Evolutionary conservation across 2,329 filamentous ascomycete species (phyloP).

Genomic region (Fusarium redolens): DNA sequence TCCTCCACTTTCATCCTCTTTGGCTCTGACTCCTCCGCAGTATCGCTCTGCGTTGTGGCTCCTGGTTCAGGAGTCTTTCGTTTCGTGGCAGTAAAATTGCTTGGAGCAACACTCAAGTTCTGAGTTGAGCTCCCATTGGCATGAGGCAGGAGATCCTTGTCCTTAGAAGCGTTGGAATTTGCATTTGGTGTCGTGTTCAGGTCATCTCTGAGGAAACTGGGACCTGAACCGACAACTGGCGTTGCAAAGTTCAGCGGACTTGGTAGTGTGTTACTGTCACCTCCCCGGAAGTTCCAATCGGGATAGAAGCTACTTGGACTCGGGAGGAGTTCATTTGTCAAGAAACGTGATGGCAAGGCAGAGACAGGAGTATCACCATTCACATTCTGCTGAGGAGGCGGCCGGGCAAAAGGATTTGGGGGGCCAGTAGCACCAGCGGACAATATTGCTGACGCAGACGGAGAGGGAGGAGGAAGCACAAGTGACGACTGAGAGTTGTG

Average conservation of each 20-base stretch:
- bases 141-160: slow-evolving; percentile 9
- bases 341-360: slow-evolving; percentile 89
- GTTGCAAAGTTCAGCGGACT: slow-evolving; percentile 95
- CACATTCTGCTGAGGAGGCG: slow-evolving; percentile 76
- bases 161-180: slow-evolving; percentile 22
- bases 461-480: slow-evolving; percentile 91
- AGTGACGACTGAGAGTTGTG: slow-evolving; percentile 73
- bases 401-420: slow-evolving; percentile 94
- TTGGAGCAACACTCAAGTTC: slow-evolving; percentile 37
- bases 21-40: slow-evolving; percentile 58
- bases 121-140: slow-evolving; percentile 25
- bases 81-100: slow-evolving; percentile 53
- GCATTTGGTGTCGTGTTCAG: slow-evolving; percentile 30
- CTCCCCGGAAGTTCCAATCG: slow-evolving; percentile 82
- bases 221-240: slow-evolving; percentile 72
- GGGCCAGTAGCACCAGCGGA: slow-evolving; percentile 93
- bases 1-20: slow-evolving; percentile 67
- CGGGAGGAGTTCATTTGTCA: slow-evolving; percentile 86
- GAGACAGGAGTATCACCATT: slow-evolving; percentile 82
- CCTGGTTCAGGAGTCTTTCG: slow-evolving; percentile 67
- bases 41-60: slow-evolving; percentile 54
- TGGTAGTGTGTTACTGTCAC: slow-evolving; percentile 86
- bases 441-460: slow-evolving; percentile 84
- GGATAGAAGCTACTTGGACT: slow-evolving; percentile 93
- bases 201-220: slow-evolving; percentile 71